Evolutionary conservation across 2,329 filamentous ascomycete species (phyloP), one percentile per base, ranked within the genome.

Genomic region (Simplicillium sp.): DNA sequence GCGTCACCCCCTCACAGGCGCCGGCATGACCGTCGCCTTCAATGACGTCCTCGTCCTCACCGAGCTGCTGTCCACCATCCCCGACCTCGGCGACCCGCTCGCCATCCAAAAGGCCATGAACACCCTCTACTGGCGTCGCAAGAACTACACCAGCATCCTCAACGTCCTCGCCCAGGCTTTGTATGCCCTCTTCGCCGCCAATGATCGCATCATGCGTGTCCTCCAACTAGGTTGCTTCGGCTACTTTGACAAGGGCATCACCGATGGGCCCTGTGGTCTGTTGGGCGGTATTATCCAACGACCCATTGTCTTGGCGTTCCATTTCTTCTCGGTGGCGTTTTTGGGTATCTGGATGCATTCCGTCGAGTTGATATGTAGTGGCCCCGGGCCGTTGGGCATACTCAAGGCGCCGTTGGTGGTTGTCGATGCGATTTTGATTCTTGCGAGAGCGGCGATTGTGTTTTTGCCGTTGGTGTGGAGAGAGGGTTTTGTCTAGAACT

Each of bases 131-230:
- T 94, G 87, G 86, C 71, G 71, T 50, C 79, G 92, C 54, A 97
- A 97, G 68, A 68, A 71, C 48, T 71, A 88, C 38, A 87, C 86
- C 0, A 80, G 80, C 40, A 89, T 95, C 51, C 92, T 98, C 71
- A 98, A 98, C 63, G 94, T 97, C 51, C 80, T 98, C n/a, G 90
- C 92, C 2, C 86, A 92, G 69, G 89, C 92, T 0, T 74, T 98
- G 2, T 98, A 98, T 67, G 71, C 76, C 28, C 77, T 98, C 11
- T 98, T 97, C 58, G 87, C 90, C 13, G 92, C 90, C 39, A 72
- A 94, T 58, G 83, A 86, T 61, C 64, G 71, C 35, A 77, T 89
- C 55, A 77, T 97, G 39, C 77, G 77, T 48, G 80, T 84, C 41
- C 78, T 98, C 36, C 88, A 94, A 65, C 75, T 75, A 49, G 92